Evolutionary conservation across 495 filamentous ascomycete species (phyloP).

Genomic region (Neurospora sp.): DNA sequence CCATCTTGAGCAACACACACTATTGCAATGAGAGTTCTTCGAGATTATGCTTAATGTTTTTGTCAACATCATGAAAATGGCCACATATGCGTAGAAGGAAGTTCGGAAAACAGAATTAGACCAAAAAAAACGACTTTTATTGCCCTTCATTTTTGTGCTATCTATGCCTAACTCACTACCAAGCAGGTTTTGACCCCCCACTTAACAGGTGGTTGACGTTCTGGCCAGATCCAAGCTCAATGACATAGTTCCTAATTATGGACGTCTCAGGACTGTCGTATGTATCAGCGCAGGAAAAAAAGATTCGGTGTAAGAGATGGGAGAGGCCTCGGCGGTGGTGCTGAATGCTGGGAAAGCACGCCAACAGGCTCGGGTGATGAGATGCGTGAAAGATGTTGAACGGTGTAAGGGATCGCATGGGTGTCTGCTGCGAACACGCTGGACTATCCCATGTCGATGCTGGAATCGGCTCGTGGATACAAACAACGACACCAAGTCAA

Average conservation of each 20-base stretch:
- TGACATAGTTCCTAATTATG: not conserved
- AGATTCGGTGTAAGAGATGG: not conserved
- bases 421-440: not conserved
- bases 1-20: not conserved
- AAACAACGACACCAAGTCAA: not conserved
- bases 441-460: not conserved
- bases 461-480: not conserved
- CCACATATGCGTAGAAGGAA: not conserved
- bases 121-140: not conserved
- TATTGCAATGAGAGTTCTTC: not conserved
- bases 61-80: not conserved
- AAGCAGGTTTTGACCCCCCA: not conserved
- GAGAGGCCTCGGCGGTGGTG: not conserved
- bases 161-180: not conserved
- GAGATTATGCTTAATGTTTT: not conserved
- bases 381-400: not conserved
- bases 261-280: not conserved
- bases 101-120: not conserved
- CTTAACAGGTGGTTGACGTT: not conserved
- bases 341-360: not conserved
- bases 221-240: not conserved
- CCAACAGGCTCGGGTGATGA: not conserved
- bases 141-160: not conserved
- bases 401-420: not conserved
- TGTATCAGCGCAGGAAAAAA: not conserved